Base-by-base conservation (phyloP, 352 stramenopile species). In the Globisporangium echinulatum region DNA sequence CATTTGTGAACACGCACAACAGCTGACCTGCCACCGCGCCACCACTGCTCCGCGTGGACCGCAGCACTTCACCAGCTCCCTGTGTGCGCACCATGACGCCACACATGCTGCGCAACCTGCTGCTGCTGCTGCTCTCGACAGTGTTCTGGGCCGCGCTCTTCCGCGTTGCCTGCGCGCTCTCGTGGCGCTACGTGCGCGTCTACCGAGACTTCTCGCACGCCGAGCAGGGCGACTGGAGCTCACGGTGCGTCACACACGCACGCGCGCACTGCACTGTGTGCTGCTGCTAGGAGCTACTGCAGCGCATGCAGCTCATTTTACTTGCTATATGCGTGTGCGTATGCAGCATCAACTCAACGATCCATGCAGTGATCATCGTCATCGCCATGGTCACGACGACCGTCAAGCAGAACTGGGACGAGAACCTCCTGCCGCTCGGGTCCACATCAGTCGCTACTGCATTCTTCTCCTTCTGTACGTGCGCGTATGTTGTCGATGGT, bases 401-500 rank as follows among this genome's bases (percentile, higher is more conserved):
- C 57, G 40, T 69, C 5, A 63, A 71, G 38, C 78, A 92, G 64
- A 52, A 77, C 48, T 94, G 85, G 85, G 77, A 90, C 61, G 63
- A 68, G 1, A 54, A 90, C 36, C 54, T 87, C 37, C 65, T 88
- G 49, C 85, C 85, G 0, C 66, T 84, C 4, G 69, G 74, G 38
- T 84, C 80, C 38, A 77, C 71, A 37, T 61, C 77, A 17, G 49
- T 77, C 7, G 79, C 85, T 25, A 69, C 64, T n/a, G 72, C 64
- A 33, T 68, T 94, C 59, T 94, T 92, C 64, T 90, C 79, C 40
- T 79, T 90, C 58, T 90, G 85, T 94, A 79, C 61, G 80, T 76
- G 7, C 19, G 17, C 40, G 7, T 44, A 2, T 36, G 52, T 49
- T 7, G 9, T 40, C 38, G 8, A 36, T 9, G 7, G n/a, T 44